phyloP scores from a whole-genome alignment of 176 grass and related monocot genomes.

The Oryza longistaminata region DNA sequence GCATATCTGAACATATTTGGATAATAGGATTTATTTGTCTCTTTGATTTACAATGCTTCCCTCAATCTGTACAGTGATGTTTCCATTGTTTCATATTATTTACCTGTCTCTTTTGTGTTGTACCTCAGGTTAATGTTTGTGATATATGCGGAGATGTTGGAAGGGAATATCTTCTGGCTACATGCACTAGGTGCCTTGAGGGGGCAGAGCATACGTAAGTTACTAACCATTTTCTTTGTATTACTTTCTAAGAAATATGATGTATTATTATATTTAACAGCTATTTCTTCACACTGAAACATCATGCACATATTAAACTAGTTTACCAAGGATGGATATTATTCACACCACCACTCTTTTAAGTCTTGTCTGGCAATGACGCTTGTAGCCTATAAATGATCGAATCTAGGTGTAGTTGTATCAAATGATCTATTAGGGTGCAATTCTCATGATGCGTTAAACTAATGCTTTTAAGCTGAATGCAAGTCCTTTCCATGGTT shows the following conservation, averaged over 20 bases:
- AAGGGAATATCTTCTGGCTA: conserved; percentile 84
- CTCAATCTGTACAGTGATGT: neutral
- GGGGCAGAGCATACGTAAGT: conserved; percentile 96
- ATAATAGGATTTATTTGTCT: conserved; percentile 14
- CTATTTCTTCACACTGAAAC: conserved; percentile 32
- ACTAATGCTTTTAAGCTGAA: neutral
- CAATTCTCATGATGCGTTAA: conserved; percentile 2
- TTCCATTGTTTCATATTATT: conserved; percentile 26
- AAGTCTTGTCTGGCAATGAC: neutral
- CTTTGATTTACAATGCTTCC: conserved; percentile 14
- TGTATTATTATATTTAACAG: neutral
- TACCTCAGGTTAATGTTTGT: conserved; percentile 84
- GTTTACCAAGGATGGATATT: neutral
- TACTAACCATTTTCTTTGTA: conserved; percentile 15
- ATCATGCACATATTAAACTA: neutral
- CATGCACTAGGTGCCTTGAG: conserved; percentile 91
- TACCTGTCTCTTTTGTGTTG: conserved; percentile 29
- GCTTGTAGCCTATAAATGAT: conserved; percentile 2
- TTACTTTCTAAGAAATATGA: conserved; percentile 13
- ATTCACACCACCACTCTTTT: neutral
- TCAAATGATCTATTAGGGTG: conserved; percentile 16
- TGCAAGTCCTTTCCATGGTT: neutral
- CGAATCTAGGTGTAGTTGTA: neutral
- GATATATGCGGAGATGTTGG: conserved; percentile 99
- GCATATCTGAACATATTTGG: conserved; percentile 22